phyloP scores from a whole-genome alignment of 2,329 filamentous ascomycete genomes.

The Ascochyta fabae region DNA sequence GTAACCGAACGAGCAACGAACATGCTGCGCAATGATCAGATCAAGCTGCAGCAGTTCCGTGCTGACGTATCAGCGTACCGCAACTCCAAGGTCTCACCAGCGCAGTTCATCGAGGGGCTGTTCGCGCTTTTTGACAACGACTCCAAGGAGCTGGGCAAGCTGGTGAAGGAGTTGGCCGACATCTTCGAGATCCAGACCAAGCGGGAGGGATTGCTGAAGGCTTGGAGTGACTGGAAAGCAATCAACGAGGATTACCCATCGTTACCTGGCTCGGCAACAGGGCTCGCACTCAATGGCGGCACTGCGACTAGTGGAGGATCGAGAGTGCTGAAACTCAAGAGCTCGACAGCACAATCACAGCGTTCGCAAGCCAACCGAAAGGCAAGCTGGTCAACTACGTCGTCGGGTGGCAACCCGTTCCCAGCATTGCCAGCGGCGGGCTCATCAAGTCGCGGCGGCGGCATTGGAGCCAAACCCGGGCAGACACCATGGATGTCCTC shows the following conservation, averaged over 20 bases:
- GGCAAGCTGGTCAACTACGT: slow-evolving; percentile 63
- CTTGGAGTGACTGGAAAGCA: slow-evolving; percentile 94
- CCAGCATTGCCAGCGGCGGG: slow-evolving; percentile 40
- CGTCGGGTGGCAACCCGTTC: slow-evolving; percentile 40
- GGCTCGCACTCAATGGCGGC: slow-evolving; percentile 47
- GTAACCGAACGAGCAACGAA: slow-evolving; percentile 86
- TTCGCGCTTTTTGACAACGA: slow-evolving; percentile 86
- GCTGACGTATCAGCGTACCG: slow-evolving; percentile 79
- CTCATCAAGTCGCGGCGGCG: slow-evolving; percentile 23
- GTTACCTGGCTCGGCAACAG: slow-evolving; percentile 70
- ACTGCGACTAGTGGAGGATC: slow-evolving; percentile 60
- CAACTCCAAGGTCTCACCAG: slow-evolving; percentile 70
- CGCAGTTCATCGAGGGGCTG: slow-evolving; percentile 83
- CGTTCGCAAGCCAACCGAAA: slow-evolving; percentile 64
- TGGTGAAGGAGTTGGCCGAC: slow-evolving; percentile 90
- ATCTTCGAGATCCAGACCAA: slow-evolving; percentile 86
- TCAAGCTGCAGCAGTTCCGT: slow-evolving; percentile 80
- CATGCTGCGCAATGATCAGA: slow-evolving; percentile 76
- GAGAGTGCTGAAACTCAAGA: slow-evolving; percentile 72
- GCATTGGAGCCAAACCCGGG: slow-evolving; percentile 45
- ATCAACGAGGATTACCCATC: slow-evolving; percentile 96
- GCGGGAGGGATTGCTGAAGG: slow-evolving; percentile 74
- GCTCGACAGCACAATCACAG: slow-evolving; percentile 71
- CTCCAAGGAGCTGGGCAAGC: slow-evolving; percentile 80
- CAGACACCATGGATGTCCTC: slow-evolving; percentile 47